phyloP scores from a whole-genome alignment of 2,329 filamentous ascomycete species.

The Scytalidium sp. region DNA sequence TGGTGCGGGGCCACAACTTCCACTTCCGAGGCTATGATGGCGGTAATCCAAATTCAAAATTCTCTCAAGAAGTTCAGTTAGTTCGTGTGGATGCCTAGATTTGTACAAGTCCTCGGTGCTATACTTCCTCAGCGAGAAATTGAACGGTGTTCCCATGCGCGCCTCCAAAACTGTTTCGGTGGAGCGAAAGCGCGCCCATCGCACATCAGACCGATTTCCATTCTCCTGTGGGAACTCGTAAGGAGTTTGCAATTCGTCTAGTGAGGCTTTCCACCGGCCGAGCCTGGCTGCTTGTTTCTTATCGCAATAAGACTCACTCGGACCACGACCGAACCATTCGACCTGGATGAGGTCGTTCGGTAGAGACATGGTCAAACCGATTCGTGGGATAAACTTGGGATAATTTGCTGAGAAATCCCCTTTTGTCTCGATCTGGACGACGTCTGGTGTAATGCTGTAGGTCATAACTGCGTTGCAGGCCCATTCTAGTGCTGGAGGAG shows the following conservation, averaged over 20 bases:
- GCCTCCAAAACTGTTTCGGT: constrained; percentile 9
- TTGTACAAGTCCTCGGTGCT: constrained; percentile 33
- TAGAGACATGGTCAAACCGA: constrained; percentile 3
- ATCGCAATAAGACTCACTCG: constrained; percentile 49
- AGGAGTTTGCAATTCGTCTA: constrained; percentile 40
- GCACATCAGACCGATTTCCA: constrained; percentile 46
- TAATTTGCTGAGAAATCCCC: neutral
- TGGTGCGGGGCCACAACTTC: constrained; percentile 38
- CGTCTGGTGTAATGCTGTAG: neutral
- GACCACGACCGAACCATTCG: constrained; percentile 50
- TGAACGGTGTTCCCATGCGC: constrained; percentile 10
- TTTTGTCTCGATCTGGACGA: neutral
- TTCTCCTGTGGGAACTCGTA: constrained; percentile 55
- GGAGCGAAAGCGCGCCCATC: constrained; percentile 36
- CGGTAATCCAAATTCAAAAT: constrained; percentile 39
- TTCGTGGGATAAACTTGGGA: constrained; percentile 2
- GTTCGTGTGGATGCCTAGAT: constrained; percentile 45
- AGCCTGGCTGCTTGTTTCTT: constrained; percentile 43
- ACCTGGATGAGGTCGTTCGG: constrained; percentile 11
- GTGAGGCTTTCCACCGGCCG: constrained; percentile 31
- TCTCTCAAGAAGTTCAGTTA: constrained; percentile 37
- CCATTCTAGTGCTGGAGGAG: constrained; percentile 4
- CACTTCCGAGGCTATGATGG: constrained; percentile 42
- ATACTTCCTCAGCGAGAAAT: constrained; percentile 42
- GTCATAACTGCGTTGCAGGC: neutral